phyloP scores from a whole-genome alignment of 768 basidiomycete genomes.

The Amanita rimosa region DNA sequence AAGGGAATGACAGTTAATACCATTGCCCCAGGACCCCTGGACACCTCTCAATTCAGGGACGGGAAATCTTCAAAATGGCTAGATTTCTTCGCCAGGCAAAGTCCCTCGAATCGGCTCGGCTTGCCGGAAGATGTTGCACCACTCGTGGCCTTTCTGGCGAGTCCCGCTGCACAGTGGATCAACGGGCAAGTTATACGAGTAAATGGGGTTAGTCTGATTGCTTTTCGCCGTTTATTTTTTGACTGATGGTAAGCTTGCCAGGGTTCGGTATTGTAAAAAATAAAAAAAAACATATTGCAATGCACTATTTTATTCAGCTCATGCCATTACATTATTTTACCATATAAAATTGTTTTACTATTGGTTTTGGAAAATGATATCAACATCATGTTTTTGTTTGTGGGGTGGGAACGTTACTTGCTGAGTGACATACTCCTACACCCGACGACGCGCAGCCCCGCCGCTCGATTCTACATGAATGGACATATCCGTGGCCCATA shows the following conservation, averaged over 20 bases:
- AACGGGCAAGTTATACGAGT: slow-evolving; percentile 47
- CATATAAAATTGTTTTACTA: no score
- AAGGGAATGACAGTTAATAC: slow-evolving; percentile 47
- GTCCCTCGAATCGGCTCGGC: slow-evolving; percentile 35
- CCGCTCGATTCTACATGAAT: slow-evolving; percentile 8
- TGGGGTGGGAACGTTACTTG: neutral
- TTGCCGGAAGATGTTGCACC: slow-evolving; percentile 42
- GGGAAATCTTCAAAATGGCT: slow-evolving; percentile 39
- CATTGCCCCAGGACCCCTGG: slow-evolving; percentile 43
- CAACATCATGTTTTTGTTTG: no score
- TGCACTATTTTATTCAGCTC: neutral
- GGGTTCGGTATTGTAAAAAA: neutral
- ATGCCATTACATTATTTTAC: no score
- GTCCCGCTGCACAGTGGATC: slow-evolving; percentile 42
- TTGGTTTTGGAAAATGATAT: no score
- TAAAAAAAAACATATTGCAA: neutral
- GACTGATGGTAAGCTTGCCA: neutral
- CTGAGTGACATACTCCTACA: no score
- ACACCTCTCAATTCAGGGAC: slow-evolving; percentile 44
- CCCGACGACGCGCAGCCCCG: no score
- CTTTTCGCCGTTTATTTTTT: neutral
- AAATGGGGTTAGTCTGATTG: slow-evolving; percentile 35
- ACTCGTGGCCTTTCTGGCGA: slow-evolving; percentile 40
- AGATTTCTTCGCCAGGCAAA: slow-evolving; percentile 30
- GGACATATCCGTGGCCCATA: slow-evolving; percentile 18